These are phyloP conservation scores for Inonotus obliquus DNA, from an alignment of 1,284 basidiomycete genomes.

Conservation along the genomic window DNA sequence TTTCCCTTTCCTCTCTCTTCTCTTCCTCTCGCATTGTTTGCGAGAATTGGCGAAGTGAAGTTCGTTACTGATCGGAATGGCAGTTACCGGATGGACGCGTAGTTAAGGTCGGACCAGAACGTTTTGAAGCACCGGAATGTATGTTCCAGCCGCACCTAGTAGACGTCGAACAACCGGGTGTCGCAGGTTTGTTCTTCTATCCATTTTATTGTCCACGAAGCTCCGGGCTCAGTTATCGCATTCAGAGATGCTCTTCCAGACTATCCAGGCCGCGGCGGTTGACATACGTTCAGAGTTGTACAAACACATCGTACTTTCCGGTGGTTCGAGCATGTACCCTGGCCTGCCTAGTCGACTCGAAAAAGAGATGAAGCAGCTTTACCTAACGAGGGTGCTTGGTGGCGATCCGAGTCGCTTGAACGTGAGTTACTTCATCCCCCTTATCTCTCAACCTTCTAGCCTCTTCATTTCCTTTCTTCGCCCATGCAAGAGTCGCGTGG, in stretches of 20 bases:
- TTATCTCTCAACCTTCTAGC: not conserved
- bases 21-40: not conserved
- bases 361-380: slow-evolving; percentile 99
- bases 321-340: slow-evolving; percentile 98
- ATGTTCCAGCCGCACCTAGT: slow-evolving; percentile 99
- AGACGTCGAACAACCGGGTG: slow-evolving; percentile 94
- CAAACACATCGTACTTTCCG: slow-evolving; percentile 97
- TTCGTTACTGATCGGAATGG: not conserved
- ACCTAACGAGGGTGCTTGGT: slow-evolving; percentile 84
- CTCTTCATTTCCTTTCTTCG: not conserved
- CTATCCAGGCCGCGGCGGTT: slow-evolving; percentile 89
- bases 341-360: slow-evolving; percentile 94
- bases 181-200: slow-evolving; percentile 64
- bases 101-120: slow-evolving; percentile 97
- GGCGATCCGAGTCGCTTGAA: slow-evolving; percentile 85
- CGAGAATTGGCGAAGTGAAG: not conserved
- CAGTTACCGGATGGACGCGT: slow-evolving; percentile 94
- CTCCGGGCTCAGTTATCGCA: not conserved
- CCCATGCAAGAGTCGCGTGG: not conserved
- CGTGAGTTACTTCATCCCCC: no score
- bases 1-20: not conserved
- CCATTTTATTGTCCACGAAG: not conserved
- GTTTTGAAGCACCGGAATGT: slow-evolving; percentile 99
- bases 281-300: slow-evolving; percentile 91
- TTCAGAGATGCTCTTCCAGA: slow-evolving; percentile 92